Base-by-base conservation (phyloP, 306 rosid species). In the Trichosanthes truncata region DNA sequence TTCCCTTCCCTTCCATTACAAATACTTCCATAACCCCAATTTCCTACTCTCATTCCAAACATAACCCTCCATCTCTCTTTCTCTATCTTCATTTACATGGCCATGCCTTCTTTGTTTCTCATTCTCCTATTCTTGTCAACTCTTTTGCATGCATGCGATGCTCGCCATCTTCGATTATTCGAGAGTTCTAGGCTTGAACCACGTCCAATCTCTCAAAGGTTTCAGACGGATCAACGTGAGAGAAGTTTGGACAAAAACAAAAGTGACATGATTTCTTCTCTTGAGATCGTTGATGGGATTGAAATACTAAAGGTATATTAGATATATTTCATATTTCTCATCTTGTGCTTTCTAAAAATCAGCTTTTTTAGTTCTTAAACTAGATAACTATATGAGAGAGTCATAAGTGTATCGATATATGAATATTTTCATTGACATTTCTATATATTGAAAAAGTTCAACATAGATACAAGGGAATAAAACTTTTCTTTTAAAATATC, bases 111-210 rank as follows among this genome's bases (percentile, higher is more conserved):
- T 71, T 78, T 87, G 74, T 31, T 57, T 40, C 40, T 88, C 62
- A 11, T 81, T 81, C 62, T 92, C 51, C 80, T 90, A 4, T 83
- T 68, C 49, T 79, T 83, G 60, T 77, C 90, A 71, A 78, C 83
- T 78, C 20, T 49, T 49, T 75, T 89, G 87, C 91, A 88, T 92
- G 96, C 94, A 88, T 87, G 88, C 87, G 80, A 83, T 52, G 86
- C 93, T 51, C 83, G 89, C 40, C 87, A 63, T 80, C 81, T 80
- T 23, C 57, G 36, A 25, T 46, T 71, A 33, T 43, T 43, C 6
- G n/a, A 71, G 12, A 21, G 36, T 25, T 43, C 56, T 12, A 43
- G 38, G 11, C 17, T 41, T 5, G 53, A 23, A 40, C 35, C 2
- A 6, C 1, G 15, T 41, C 6, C 9, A 35, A 41, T 69, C n/a